phyloP scores from a whole-genome alignment of 2,329 filamentous ascomycete species.

The Venturia pyrina region DNA sequence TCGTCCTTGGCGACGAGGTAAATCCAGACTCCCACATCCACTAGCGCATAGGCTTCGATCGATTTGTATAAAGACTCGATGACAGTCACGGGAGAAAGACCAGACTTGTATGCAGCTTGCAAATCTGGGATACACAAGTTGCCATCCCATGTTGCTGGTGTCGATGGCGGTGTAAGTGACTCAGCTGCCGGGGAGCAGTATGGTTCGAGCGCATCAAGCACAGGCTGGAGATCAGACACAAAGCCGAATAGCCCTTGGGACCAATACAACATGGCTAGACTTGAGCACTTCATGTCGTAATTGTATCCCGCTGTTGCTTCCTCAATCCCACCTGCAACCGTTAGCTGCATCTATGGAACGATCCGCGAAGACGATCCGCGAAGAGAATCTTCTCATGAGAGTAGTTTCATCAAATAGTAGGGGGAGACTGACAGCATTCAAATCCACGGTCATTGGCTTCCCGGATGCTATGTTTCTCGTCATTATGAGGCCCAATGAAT shows the following conservation, averaged over 20 bases:
- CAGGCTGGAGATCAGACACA: constrained; percentile 34
- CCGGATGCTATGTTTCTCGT: constrained; percentile 38
- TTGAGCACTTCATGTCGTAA: constrained; percentile 34
- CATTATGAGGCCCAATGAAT: no score
- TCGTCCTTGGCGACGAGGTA: constrained; percentile 31
- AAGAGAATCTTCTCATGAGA: no score
- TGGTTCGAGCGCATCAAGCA: constrained; percentile 22
- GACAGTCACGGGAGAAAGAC: constrained; percentile 35
- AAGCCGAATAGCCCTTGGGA: constrained; percentile 45
- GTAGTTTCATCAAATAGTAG: no score
- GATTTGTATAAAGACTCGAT: constrained; percentile 35
- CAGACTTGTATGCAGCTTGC: constrained; percentile 33
- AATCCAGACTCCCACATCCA: constrained; percentile 44
- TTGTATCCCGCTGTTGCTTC: constrained; percentile 39
- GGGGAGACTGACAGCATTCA: constrained; percentile 45
- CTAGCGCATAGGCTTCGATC: constrained; percentile 38
- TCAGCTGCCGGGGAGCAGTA: constrained; percentile 12
- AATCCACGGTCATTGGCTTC: constrained; percentile 53
- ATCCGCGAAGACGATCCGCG: background rate
- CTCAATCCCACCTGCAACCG: constrained; percentile 25
- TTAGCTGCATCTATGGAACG: background rate
- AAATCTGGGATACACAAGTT: constrained; percentile 35
- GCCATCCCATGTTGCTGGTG: constrained; percentile 30
- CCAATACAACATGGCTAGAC: constrained; percentile 41
- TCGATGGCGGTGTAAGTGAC: constrained; percentile 25